These are phyloP conservation scores for Hirsutella minnesotensis DNA, from an alignment of 2,329 filamentous ascomycete species.

Conservation along the genomic window DNA sequence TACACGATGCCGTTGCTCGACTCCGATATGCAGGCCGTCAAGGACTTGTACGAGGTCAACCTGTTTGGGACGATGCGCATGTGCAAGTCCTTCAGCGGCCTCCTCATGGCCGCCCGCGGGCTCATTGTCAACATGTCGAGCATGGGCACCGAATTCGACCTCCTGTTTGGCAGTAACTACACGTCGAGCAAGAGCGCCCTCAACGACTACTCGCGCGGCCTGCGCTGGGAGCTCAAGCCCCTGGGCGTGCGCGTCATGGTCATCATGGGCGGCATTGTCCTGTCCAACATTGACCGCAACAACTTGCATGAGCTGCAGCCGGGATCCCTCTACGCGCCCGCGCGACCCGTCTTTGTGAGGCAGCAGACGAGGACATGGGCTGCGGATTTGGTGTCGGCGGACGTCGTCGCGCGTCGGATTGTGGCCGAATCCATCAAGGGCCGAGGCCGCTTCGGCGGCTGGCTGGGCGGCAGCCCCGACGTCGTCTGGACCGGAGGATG, in stretches of 20 bases:
- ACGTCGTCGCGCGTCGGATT: not conserved
- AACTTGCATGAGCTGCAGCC: slow-evolving; percentile 25
- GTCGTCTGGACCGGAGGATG: not conserved
- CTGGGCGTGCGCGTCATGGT: slow-evolving; percentile 46
- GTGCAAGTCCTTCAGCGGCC: slow-evolving; percentile 35
- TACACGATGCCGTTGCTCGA: slow-evolving; percentile 40
- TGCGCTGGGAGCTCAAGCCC: slow-evolving; percentile 41
- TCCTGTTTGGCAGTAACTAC: slow-evolving; percentile 42
- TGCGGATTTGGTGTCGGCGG: not conserved
- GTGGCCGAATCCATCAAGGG: not conserved
- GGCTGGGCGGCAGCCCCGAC: not conserved
- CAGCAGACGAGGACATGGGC: not conserved
- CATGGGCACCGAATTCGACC: slow-evolving; percentile 35
- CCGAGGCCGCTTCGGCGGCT: not conserved
- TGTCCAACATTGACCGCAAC: slow-evolving; percentile 35
- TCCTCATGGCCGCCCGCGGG: slow-evolving; percentile 36
- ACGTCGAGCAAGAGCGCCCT: slow-evolving; percentile 44
- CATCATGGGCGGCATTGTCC: slow-evolving; percentile 41
- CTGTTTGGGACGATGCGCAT: slow-evolving; percentile 47
- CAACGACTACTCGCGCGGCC: slow-evolving; percentile 37
- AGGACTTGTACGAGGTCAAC: slow-evolving; percentile 43
- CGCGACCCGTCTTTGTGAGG: slow-evolving; percentile 24
- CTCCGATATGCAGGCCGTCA: slow-evolving; percentile 38
- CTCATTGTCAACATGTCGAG: slow-evolving; percentile 45
- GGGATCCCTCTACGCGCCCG: slow-evolving; percentile 34